phyloP scores from a whole-genome alignment of 208 protist species.

The Angomonas deanei region DNA sequence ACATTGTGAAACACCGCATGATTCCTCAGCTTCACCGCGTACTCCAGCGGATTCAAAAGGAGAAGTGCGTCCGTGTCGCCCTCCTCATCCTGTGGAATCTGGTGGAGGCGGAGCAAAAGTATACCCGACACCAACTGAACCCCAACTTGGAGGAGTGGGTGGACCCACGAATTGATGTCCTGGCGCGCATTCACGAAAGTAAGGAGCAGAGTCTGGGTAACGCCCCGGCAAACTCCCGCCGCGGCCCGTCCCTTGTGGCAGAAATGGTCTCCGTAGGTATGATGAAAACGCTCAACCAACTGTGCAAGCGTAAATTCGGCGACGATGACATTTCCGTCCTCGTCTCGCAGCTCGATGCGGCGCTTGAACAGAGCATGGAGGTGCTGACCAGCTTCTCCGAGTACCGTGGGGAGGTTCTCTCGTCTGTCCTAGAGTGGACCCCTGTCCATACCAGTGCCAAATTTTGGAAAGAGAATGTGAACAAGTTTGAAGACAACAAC shows the following conservation, averaged over 20 bases:
- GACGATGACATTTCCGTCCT: conserved; percentile 86
- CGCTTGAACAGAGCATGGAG: conserved; percentile 85
- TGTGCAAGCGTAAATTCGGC: conserved; percentile 82
- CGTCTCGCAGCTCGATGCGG: conserved; percentile 48
- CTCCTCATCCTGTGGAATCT: conserved; percentile 85
- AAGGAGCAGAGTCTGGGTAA: conserved; percentile 3
- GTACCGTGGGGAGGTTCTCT: conserved; percentile 89
- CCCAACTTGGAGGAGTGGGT: conserved; percentile 38
- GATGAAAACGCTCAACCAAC: conserved; percentile 80
- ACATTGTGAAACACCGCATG: conserved; percentile 60
- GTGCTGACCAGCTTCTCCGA: conserved; percentile 88
- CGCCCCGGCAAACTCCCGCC: conserved; percentile 6
- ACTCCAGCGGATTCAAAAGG: conserved; percentile 85
- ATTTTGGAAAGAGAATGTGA: conserved; percentile 92
- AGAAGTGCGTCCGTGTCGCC: conserved; percentile 90
- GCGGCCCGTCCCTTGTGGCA: conserved; percentile 66
- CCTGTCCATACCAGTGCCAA: conserved; percentile 90
- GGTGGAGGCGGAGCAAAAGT: conserved; percentile 67
- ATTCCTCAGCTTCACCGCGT: conserved; percentile 87
- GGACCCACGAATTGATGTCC: conserved; percentile 28
- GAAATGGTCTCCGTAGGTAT: conserved; percentile 91
- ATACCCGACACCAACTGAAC: conserved; percentile 45
- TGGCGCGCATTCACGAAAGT: conserved; percentile 32
- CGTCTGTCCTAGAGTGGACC: conserved; percentile 85
- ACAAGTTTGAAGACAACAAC: conserved; percentile 84